A percentile compares a stretch with the other conserved stretches of the same genome.
phyloP scores from a whole-genome alignment of 2,329 filamentous ascomycete species.

The Furcasterigmium furcatum region DNA sequence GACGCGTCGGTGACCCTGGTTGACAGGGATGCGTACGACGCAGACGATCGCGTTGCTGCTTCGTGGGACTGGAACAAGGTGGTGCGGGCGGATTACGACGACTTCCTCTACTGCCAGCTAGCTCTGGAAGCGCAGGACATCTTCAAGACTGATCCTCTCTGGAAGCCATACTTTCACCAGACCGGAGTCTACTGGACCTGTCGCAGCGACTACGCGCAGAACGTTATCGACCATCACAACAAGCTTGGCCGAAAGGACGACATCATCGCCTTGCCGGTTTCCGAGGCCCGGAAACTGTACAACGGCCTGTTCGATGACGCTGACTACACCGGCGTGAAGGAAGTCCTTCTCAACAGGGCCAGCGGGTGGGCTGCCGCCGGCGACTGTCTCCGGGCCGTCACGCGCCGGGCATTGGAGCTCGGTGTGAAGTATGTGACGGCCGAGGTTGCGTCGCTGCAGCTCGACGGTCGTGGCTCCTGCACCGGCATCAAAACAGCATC shows the following conservation, averaged over 20 bases:
- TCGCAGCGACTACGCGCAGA: slow-evolving; percentile 18
- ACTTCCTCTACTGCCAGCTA: slow-evolving; percentile 22
- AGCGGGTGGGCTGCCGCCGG: slow-evolving; percentile 56
- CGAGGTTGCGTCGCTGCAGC: slow-evolving; percentile 36
- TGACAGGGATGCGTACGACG: slow-evolving; percentile 18
- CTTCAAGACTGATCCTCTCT: slow-evolving; percentile 23
- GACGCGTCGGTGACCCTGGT: slow-evolving; percentile 17
- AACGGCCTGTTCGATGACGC: slow-evolving; percentile 49
- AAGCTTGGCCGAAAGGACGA: slow-evolving; percentile 20
- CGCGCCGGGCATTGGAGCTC: slow-evolving; percentile 38
- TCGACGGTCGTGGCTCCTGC: slow-evolving; percentile 35
- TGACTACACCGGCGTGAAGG: slow-evolving; percentile 48
- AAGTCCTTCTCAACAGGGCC: slow-evolving; percentile 50
- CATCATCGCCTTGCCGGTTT: slow-evolving; percentile 39
- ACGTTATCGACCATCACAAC: slow-evolving; percentile 28
- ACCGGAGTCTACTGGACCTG: slow-evolving; percentile 37
- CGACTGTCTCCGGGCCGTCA: slow-evolving; percentile 44
- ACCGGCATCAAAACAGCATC: slow-evolving; percentile 44
- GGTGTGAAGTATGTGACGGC: slow-evolving; percentile 49
- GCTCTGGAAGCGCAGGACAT: slow-evolving; percentile 22
- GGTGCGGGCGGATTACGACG: slow-evolving; percentile 30
- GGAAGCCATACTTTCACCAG: slow-evolving; percentile 23
- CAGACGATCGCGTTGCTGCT: slow-evolving; percentile 19
- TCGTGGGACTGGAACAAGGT: slow-evolving; percentile 33
- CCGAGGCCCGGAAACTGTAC: slow-evolving; percentile 44